Percentiles rank a stretch among this genome's conserved stretches.
Evolutionary conservation across 2,329 filamentous ascomycete genomes (phyloP).

Genomic region (Penicillium griseofulvum): DNA sequence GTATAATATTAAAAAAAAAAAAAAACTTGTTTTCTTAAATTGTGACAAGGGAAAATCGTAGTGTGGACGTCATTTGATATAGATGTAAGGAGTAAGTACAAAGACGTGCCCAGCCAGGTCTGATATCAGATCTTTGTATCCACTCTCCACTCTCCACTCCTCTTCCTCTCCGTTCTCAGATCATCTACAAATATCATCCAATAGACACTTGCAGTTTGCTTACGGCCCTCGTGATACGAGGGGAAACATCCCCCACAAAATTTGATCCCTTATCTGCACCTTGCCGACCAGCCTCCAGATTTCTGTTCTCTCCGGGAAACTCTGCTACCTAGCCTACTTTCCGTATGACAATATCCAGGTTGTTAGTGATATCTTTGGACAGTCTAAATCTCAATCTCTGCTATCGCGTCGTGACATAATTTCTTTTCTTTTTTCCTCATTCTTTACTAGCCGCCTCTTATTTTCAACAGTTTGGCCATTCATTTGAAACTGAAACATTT

Average conservation of each 20-base stretch:
- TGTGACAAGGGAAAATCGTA: background rate
- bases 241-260: background rate
- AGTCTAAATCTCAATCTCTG: background rate
- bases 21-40: too few species aligned
- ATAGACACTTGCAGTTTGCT: background rate
- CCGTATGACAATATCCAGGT: background rate
- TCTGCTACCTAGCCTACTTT: too few species aligned
- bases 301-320: background rate
- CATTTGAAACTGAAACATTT: background rate
- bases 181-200: background rate
- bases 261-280: background rate
- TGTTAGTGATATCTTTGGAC: background rate
- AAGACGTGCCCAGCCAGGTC: too few species aligned
- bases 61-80: background rate
- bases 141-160: background rate
- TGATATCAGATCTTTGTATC: conserved; percentile 1
- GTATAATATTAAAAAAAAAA: too few species aligned
- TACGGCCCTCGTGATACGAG: background rate
- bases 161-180: background rate
- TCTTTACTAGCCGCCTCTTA: background rate
- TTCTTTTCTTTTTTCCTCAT: background rate
- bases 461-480: background rate
- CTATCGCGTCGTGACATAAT: background rate
- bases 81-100: too few species aligned
- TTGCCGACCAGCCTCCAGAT: conserved; percentile 1